These are phyloP conservation scores for Xylariomycetidae sp. DNA, from an alignment of 2,329 filamentous ascomycete species.

Conservation along the genomic window DNA sequence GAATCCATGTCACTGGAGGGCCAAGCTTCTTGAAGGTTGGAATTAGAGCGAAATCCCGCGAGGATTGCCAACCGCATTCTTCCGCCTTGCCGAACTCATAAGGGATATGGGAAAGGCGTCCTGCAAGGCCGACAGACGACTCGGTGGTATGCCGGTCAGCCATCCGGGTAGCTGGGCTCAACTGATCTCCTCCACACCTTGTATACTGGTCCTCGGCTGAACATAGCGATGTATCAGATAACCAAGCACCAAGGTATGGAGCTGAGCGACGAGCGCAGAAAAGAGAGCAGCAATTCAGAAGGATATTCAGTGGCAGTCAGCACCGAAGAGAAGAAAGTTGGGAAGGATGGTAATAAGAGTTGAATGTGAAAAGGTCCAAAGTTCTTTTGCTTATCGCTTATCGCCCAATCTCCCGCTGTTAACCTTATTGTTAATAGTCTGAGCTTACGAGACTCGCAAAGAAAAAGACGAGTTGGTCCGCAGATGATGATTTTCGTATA, in stretches of 20 bases:
- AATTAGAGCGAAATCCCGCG: slow-evolving; percentile 22
- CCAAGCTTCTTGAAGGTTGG: slow-evolving; percentile 22
- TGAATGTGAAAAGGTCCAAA: too few relatives aligned
- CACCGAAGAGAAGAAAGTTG: too few relatives aligned
- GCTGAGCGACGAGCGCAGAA: too few relatives aligned
- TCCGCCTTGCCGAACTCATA: slow-evolving; percentile 19
- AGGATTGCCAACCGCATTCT: slow-evolving; percentile 25
- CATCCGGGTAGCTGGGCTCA: slow-evolving; percentile 25
- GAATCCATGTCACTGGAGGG: slow-evolving; percentile 18
- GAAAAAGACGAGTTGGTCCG: too few relatives aligned
- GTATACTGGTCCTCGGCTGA: slow-evolving; percentile 13
- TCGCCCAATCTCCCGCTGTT: too few relatives aligned
- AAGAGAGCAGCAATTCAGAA: too few relatives aligned
- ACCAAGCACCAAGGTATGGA: slow-evolving; percentile 1
- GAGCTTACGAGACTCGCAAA: too few relatives aligned
- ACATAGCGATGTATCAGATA: slow-evolving; percentile 21
- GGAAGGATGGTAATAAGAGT: too few relatives aligned
- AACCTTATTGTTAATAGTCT: too few relatives aligned
- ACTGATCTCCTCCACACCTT: slow-evolving; percentile 17
- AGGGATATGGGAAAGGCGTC: slow-evolving; percentile 25
- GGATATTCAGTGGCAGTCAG: too few relatives aligned
- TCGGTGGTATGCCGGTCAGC: slow-evolving; percentile 26
- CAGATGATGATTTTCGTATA: too few relatives aligned
- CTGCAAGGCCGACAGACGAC: slow-evolving; percentile 25
- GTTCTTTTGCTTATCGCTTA: too few relatives aligned